Conservation (phyloP, 1,284 basidiomycete genomes). For the Takashimella koratensis region DNA sequence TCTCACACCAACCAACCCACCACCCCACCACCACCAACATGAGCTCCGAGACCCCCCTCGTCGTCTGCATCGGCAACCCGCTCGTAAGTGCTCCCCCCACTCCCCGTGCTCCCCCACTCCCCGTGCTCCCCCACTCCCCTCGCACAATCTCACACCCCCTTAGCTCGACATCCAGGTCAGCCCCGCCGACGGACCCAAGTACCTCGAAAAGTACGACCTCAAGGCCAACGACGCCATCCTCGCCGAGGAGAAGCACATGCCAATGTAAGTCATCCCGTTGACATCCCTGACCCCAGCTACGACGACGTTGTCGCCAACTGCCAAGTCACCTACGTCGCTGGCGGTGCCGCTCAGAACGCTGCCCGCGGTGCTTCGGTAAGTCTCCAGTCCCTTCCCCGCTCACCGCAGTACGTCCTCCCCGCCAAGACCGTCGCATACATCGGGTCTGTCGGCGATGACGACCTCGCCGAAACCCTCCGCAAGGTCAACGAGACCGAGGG, state of each 20-base stretch:
- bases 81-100: constrained; percentile 49
- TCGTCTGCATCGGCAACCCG: constrained; percentile 85
- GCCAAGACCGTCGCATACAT: constrained; percentile 89
- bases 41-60: constrained; percentile 32
- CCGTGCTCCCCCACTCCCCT: neutral
- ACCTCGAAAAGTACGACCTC: constrained; percentile 87
- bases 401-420: constrained; percentile 75
- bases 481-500: constrained; percentile 93
- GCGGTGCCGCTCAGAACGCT: constrained; percentile 94
- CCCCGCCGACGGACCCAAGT: constrained; percentile 63
- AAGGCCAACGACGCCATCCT: constrained; percentile 97
- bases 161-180: constrained; percentile 79
- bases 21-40: constrained; percentile 1
- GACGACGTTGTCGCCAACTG: constrained; percentile 77
- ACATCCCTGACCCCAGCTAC: constrained; percentile 59
- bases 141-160: neutral
- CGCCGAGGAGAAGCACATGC: constrained; percentile 80
- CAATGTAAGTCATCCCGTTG: constrained; percentile 59
- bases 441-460: constrained; percentile 90
- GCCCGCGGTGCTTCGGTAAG: constrained; percentile 92
- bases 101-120: neutral
- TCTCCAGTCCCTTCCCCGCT: constrained; percentile 24
- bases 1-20: neutral
- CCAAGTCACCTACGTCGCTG: constrained; percentile 86
- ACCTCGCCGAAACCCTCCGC: constrained; percentile 82